Evolutionary conservation across 106 monocot genomes (phyloP), one percentile per base, ranked within the genome.

Genomic region (Iris macrosiphon): DNA sequence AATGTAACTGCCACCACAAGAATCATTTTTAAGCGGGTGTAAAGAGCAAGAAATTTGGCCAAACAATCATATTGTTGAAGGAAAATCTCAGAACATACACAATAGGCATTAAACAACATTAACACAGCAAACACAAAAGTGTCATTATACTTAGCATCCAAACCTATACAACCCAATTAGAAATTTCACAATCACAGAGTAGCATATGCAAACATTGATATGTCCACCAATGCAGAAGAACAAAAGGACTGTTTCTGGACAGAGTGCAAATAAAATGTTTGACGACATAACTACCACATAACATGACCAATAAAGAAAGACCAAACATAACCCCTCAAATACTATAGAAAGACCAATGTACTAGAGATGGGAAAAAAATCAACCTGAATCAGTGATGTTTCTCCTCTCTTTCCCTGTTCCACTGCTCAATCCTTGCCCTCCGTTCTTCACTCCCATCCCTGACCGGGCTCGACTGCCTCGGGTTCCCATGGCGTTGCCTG

Each of bases 381-480:
- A 29, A 57, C 45, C 67, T 58, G 26, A 45, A 13, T 67, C 38
- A 69, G 10, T 24, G n/a, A 15, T 60, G 35, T 50, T 42, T 69
- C 52, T 61, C 52, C 69, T 71, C 70, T 33, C 70, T 71, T 45
- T 71, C 70, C 70, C 62, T 52, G 17, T 71, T 71, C 70, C 70
- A 71, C 55, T 71, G 61, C 54, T 62, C 70, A 18, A 71, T 71
- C 46, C 45, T 62, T 4, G 70, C 70, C 62, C 70, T 71, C 37
- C 70, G 30, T 34, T 71, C 70, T 43, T 53, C 62, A 28, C 70
- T 71, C 0, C 70, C 62, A 22, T 71, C 70, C 26, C 70, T 71
- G 3, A 55, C 62, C 4, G 70, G 70, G 37, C 70, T 70, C 28
- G 15, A 16, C 25, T 53, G 14, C 53, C 50, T 61, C 6, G 59